Base-by-base conservation (phyloP, 345 rosid species). In the Populus deltoides region DNA sequence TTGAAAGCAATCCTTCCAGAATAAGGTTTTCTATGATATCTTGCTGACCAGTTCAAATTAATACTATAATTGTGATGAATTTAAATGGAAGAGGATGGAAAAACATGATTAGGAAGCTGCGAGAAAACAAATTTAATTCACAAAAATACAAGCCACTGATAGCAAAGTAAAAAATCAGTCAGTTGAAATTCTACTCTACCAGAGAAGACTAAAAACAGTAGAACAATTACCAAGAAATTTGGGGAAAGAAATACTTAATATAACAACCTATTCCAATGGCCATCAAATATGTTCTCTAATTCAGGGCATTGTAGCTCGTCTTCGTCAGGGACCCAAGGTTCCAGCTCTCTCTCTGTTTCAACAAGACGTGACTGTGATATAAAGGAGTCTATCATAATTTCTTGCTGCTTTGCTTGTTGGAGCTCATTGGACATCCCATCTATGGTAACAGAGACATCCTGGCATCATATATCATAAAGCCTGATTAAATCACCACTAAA, bases 241-340 rank as follows among this genome's bases (percentile, higher is more conserved):
- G 70, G 20, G 38, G 39, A 77, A 59, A 70, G 38, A 55, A 55
- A 87, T 61, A 62, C 55, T 63, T 70, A 71, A 22, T 49, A 35
- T 70, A 62, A 65, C 78, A 81, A 97, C 99, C 98, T 90, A 76
- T 89, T 86, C 87, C 89, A 73, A 73, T 83, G 84, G 71, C 70
- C 81, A 57, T 92, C 94, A 84, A 96, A 92, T 80, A 85, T 86
- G 85, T 90, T 89, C 35, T 91, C 98, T 80, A 90, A 74, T 72
- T 86, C 94, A 68, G 95, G 88, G 81, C 88, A 80, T 57, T 81
- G 88, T 24, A 86, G 97, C 79, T 75, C 87, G 86, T 87, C 87
- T 78, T 81, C 94, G 78, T 91, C 97, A 73, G 98, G 97, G 65
- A 90, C 83, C 99, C 99, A 94, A 29, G 84, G 97, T 78, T 79